Percentiles rank a stretch among this genome's conserved stretches.
Evolutionary conservation across 331 rosid species (phyloP).

Genomic region (Spiraea crenata): DNA sequence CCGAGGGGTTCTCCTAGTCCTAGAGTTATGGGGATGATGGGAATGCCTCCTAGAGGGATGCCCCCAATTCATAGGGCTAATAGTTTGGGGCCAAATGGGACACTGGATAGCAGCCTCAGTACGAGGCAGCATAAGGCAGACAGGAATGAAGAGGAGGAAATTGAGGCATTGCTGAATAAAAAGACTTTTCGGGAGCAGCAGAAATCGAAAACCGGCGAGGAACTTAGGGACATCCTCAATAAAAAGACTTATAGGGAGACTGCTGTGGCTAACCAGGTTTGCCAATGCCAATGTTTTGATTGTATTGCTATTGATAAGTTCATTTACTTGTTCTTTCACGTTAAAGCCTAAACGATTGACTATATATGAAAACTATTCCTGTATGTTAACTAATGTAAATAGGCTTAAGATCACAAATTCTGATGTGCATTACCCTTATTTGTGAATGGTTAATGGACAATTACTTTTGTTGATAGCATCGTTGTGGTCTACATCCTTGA

Average conservation of each 20-base stretch:
- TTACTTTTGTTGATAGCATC: not conserved
- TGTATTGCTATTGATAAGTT: not conserved
- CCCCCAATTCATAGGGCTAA: conserved; percentile 57
- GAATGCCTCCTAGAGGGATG: conserved; percentile 24
- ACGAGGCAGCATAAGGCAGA: conserved; percentile 46
- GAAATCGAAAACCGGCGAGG: conserved; percentile 90
- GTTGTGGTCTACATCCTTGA: not conserved
- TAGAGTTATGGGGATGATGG: conserved; percentile 65
- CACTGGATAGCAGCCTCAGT: conserved; percentile 37
- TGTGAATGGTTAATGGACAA: not conserved
- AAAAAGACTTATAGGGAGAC: conserved; percentile 93
- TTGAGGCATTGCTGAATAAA: conserved; percentile 84
- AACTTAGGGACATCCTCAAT: conserved; percentile 92
- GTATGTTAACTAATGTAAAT: not conserved
- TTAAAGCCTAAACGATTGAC: too few species aligned
- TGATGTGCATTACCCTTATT: not conserved
- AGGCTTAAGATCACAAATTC: not conserved
- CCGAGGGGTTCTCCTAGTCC: conserved; percentile 65
- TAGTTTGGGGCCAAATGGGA: conserved; percentile 53
- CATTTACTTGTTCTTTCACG: not conserved
- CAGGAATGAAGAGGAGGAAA: conserved; percentile 61
- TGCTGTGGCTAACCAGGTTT: conserved; percentile 90
- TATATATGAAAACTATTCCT: not conserved
- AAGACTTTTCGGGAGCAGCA: conserved; percentile 80
- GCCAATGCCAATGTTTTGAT: not conserved